These are phyloP conservation scores for Sporothrix pseudoabietina DNA, from an alignment of 2,329 filamentous ascomycete species.

Conservation along the genomic window DNA sequence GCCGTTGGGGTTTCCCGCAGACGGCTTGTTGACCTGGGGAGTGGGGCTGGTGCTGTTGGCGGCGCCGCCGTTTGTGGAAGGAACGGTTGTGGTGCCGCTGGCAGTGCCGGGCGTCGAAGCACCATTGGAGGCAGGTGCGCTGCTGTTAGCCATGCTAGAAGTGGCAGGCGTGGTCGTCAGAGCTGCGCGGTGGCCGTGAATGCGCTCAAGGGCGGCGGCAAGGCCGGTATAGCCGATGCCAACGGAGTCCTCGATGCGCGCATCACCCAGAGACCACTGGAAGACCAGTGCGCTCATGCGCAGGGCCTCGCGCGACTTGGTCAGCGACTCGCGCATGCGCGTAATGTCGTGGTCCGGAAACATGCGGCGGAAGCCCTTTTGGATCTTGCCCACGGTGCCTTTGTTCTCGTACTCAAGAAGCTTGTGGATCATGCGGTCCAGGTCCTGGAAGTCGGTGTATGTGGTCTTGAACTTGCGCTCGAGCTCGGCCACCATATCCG, in stretches of 20 bases:
- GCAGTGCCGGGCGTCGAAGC: background rate
- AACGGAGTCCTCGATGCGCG: conserved; percentile 60
- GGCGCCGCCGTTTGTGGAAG: conserved; percentile 21
- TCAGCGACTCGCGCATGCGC: conserved; percentile 60
- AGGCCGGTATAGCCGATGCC: conserved; percentile 70
- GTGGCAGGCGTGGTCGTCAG: conserved; percentile 21
- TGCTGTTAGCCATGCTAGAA: background rate
- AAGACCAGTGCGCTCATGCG: conserved; percentile 66
- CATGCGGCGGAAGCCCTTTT: conserved; percentile 64
- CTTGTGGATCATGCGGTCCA: conserved; percentile 64
- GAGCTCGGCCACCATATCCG: conserved; percentile 64
- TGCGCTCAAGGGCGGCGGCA: conserved; percentile 62
- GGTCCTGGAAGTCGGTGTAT: conserved; percentile 62
- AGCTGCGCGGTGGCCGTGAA: conserved; percentile 43
- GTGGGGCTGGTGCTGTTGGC: conserved; percentile 2
- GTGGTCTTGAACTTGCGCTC: conserved; percentile 64
- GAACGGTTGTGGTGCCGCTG: background rate
- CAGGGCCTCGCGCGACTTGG: conserved; percentile 61
- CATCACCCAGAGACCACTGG: conserved; percentile 64
- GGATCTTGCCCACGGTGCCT: conserved; percentile 60
- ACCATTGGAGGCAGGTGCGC: background rate
- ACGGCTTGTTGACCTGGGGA: conserved; percentile 1
- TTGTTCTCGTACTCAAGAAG: conserved; percentile 65
- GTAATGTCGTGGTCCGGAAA: conserved; percentile 64
- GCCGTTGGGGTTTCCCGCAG: conserved; percentile 7